Conservation (phyloP, 2,329 filamentous ascomycete species). For the Venturia aucupariae region DNA sequence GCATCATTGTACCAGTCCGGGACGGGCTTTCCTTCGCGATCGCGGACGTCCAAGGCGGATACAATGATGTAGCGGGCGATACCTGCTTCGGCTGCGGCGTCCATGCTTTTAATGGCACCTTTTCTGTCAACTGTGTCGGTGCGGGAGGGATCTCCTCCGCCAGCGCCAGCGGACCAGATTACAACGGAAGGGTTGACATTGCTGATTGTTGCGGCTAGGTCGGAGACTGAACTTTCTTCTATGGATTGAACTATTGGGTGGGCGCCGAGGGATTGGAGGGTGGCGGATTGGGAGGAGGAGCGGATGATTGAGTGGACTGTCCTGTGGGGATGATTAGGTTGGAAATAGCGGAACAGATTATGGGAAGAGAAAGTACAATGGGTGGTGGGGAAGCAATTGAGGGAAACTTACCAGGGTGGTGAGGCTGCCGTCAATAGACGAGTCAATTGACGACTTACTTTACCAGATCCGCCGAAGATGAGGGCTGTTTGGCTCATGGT, state of each 20-base stretch:
- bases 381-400: too few species aligned
- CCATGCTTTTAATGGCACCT: constrained; percentile 54
- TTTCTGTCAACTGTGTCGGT: constrained; percentile 54
- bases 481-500: constrained; percentile 17
- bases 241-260: constrained; percentile 36
- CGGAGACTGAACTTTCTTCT: constrained; percentile 29
- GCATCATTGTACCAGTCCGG: constrained; percentile 37
- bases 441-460: constrained; percentile 28
- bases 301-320: constrained; percentile 28
- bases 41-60: constrained; percentile 50
- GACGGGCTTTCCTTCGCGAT: constrained; percentile 27
- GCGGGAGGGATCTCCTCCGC: constrained; percentile 36
- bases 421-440: constrained; percentile 14
- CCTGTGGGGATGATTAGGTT: neutral
- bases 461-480: constrained; percentile 29
- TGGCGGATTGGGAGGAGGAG: constrained; percentile 25
- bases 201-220: constrained; percentile 30
- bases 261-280: constrained; percentile 33
- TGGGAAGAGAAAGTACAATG: neutral
- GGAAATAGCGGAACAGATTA: neutral
- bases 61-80: constrained; percentile 51
- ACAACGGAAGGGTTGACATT: constrained; percentile 25
- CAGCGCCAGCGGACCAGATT: constrained; percentile 27
- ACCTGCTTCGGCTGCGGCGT: constrained; percentile 31
- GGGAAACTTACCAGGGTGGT: neutral